Evolutionary conservation across 306 rosid genomes (phyloP), one percentile per base, ranked within the genome.

Genomic region (Medicago lupulina): DNA sequence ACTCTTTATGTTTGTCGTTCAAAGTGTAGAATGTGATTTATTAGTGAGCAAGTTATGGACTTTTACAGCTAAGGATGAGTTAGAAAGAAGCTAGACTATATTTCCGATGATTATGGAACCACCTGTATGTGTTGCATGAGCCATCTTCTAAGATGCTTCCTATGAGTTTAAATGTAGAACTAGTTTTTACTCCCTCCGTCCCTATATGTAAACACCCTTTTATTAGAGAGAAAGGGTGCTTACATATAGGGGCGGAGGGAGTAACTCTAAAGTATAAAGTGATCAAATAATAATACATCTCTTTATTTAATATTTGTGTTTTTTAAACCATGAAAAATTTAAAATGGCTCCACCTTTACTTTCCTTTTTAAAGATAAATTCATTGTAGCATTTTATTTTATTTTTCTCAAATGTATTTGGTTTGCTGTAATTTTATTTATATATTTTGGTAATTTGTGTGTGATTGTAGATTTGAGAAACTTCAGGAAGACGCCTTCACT

Each of bases 401-500:
- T n/a, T 21, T 13, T 25, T 47, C 25, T 31, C 41, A 46, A 9
- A 36, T 40, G 19, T 40, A 12, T 38, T 25, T 3, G n/a, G 15
- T 23, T 38, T 41, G 64, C 28, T 74, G 23, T 65, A 44, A 69
- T 79, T 39, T 25, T 16, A 9, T 62, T 34, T 55, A 19, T 55
- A 19, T 55, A 55, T 1, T 16, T 6, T 34, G n/a, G n/a, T 28
- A 14, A 61, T 23, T 34, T 67, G 13, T 57, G 17, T 64, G 43
- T 60, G 80, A 64, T 41, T 86, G 83, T 88, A 92, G 96, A 76
- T 93, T 93, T 81, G 92, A 93, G 85, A 93, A 88, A 87, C 93
- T 93, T 62, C 92, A 84, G 75, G 96, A 91, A 81, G 92, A 89
- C 73, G 97, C 96, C 46, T 92, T 90, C 87, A 89, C 68, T 10